Percentiles rank a stretch among this genome's conserved stretches.
These are phyloP conservation scores for Millerozyma acaciae DNA, from an alignment of 805 yeast genomes.

Conservation along the genomic window DNA sequence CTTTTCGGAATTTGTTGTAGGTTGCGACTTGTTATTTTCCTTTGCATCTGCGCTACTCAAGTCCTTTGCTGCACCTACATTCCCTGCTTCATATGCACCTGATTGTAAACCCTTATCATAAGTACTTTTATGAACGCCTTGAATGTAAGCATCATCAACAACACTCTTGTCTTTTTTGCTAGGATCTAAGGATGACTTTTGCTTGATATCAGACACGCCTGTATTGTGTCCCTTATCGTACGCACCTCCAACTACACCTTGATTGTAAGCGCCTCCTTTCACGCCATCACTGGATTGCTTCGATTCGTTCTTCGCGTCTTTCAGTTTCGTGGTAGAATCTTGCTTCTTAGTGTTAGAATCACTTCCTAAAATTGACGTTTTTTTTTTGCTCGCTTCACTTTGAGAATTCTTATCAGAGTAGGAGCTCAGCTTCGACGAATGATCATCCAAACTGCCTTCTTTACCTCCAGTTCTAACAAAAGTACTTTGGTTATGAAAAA, in stretches of 20 bases:
- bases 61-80: constrained; percentile 3
- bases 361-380: not conserved
- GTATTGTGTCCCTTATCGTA: not conserved
- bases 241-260: not conserved
- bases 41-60: constrained; percentile 5
- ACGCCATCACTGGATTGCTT: constrained; percentile 2
- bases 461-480: constrained; percentile 14
- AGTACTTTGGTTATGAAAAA: constrained; percentile 9
- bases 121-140: constrained; percentile 6
- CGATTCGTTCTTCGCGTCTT: not conserved
- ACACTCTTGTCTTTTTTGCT: no score
- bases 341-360: not conserved
- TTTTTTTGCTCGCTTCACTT: no score
- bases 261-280: constrained; percentile 6
- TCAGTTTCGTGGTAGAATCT: not conserved
- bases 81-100: constrained; percentile 14
- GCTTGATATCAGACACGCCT: not conserved
- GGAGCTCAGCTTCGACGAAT: no score
- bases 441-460: no score
- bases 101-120: constrained; percentile 11
- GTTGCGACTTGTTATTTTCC: no score
- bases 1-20: not conserved
- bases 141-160: constrained; percentile 8
- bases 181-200: not conserved
- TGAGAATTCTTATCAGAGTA: not conserved